Conservation (phyloP, 768 basidiomycete genomes). For the Symmetrospora coprosmae region DNA sequence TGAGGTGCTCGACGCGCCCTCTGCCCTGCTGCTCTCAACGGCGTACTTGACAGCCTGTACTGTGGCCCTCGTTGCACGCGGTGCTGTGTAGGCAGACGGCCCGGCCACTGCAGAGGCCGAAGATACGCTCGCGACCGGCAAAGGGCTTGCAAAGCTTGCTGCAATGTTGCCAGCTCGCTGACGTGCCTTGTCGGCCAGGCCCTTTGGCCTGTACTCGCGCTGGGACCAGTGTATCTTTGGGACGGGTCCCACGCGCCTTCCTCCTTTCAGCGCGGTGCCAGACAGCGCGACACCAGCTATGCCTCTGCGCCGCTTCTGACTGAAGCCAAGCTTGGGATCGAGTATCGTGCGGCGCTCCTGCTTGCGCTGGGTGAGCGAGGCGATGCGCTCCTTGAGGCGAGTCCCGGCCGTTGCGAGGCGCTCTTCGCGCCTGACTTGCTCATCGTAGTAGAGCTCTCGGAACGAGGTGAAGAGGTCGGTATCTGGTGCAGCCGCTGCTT, state of each 20-base stretch:
- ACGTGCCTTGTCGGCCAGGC: neutral
- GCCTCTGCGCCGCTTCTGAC: neutral
- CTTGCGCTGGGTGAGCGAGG: neutral
- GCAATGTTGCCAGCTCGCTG: neutral
- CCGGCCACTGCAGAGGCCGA: too few species aligned
- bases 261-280: too few species aligned
- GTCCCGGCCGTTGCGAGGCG: constrained; percentile 10
- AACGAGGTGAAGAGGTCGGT: neutral
- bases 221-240: neutral
- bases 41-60: neutral
- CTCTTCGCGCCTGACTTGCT: constrained; percentile 7
- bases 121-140: neutral
- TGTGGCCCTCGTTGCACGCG: neutral
- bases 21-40: neutral
- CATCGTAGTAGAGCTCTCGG: constrained; percentile 16
- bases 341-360: neutral
- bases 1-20: neutral
- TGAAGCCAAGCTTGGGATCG: neutral
- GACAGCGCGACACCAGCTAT: too few species aligned
- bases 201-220: constrained; percentile 1
- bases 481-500: neutral
- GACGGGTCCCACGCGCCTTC: neutral
- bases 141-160: neutral
- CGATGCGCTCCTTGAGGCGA: constrained; percentile 13
- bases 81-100: neutral